These are phyloP conservation scores for Neocucurbitaria cava DNA, from an alignment of 2,329 filamentous ascomycete genomes.

Conservation along the genomic window DNA sequence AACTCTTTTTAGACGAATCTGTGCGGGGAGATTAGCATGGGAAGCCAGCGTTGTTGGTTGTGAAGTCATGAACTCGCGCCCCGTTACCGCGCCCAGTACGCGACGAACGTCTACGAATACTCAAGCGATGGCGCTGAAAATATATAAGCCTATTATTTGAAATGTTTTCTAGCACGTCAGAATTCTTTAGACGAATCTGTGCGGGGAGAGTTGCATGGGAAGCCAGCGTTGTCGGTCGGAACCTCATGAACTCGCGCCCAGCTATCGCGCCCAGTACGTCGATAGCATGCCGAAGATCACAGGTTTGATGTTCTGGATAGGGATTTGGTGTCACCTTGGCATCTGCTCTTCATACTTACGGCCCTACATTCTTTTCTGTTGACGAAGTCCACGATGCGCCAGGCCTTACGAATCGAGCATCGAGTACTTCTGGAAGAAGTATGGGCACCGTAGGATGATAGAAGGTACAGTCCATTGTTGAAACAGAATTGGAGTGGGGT, in stretches of 20 bases:
- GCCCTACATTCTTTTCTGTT: conserved; percentile 6
- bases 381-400: conserved; percentile 15
- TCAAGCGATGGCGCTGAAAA: too few species aligned
- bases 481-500: not conserved
- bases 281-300: conserved; percentile 1
- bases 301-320: conserved; percentile 11
- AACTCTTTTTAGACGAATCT: too few species aligned
- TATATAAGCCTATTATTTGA: too few species aligned
- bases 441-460: conserved; percentile 7
- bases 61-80: conserved; percentile 10
- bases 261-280: not conserved
- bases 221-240: conserved; percentile 7
- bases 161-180: too few species aligned
- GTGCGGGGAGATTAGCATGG: conserved; percentile 2
- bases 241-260: conserved; percentile 8
- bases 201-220: conserved; percentile 1
- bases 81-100: not conserved
- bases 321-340: conserved; percentile 6
- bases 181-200: too few species aligned
- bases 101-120: too few species aligned
- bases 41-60: conserved; percentile 4
- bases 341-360: conserved; percentile 1
- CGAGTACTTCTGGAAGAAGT: conserved; percentile 14
- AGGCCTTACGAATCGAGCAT: conserved; percentile 9
- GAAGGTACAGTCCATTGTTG: conserved; percentile 10